phyloP scores from a whole-genome alignment of 345 rosid genomes.

The Boechera retrofracta region DNA sequence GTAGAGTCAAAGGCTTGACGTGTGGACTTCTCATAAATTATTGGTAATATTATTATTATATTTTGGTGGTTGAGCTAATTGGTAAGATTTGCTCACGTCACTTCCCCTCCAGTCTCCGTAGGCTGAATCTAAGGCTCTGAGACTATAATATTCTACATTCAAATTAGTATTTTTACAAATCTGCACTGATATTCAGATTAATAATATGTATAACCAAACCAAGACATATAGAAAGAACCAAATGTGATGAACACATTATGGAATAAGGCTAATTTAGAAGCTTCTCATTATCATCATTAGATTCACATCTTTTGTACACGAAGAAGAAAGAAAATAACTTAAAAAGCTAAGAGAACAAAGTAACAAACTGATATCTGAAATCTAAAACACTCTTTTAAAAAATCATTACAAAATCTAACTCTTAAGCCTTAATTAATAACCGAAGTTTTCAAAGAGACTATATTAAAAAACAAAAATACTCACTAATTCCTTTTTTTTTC shows the following conservation, averaged over 20 bases:
- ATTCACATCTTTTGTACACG: slow-evolving; percentile 27
- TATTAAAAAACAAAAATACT: slow-evolving; percentile 14
- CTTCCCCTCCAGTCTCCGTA: slow-evolving; percentile 26
- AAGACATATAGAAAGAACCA: too few relatives aligned
- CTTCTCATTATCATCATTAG: slow-evolving; percentile 29
- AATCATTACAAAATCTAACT: slow-evolving; percentile 19
- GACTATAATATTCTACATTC: background rate
- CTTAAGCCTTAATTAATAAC: background rate
- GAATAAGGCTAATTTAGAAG: slow-evolving; percentile 4
- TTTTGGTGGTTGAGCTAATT: slow-evolving; percentile 19
- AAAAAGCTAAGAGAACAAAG: slow-evolving; percentile 1
- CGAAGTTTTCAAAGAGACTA: slow-evolving; percentile 13
- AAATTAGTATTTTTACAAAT: background rate
- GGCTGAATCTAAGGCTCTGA: slow-evolving; percentile 27
- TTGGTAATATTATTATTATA: slow-evolving; percentile 1
- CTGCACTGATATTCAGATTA: too few relatives aligned
- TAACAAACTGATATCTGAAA: slow-evolving; percentile 15
- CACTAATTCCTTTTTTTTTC: slow-evolving; percentile 24
- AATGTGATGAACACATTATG: slow-evolving; percentile 6
- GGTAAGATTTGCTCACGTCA: slow-evolving; percentile 44
- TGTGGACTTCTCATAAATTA: slow-evolving; percentile 22
- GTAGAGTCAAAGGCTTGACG: slow-evolving; percentile 29
- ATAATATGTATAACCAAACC: too few relatives aligned
- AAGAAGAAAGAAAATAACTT: background rate
- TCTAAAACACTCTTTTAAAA: slow-evolving; percentile 1